Percentiles rank a stretch among this genome's conserved stretches.
phyloP scores from a whole-genome alignment of 116 monocot species.

The Cymodocea nodosa region DNA sequence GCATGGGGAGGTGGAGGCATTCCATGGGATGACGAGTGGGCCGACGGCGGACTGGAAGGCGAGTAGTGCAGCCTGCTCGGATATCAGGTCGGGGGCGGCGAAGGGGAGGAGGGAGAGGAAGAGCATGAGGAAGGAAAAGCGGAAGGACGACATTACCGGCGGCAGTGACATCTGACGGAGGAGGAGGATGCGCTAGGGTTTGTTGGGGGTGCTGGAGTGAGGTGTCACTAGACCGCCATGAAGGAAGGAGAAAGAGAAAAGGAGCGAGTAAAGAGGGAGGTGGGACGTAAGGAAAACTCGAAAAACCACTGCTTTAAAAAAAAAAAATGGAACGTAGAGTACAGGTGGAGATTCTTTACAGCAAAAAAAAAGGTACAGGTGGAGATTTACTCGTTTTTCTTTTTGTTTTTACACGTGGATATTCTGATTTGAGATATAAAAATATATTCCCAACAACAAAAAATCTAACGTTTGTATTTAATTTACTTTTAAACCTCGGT shows the following conservation, averaged over 20 bases:
- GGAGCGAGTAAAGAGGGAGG: not conserved
- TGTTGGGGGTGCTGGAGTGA: not conserved
- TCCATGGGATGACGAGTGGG: constrained; percentile 20
- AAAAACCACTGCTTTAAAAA: too few species aligned
- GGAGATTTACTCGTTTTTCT: too few species aligned
- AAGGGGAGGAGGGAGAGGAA: constrained; percentile 4
- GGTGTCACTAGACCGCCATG: not conserved
- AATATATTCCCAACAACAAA: too few species aligned
- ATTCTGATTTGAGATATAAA: too few species aligned
- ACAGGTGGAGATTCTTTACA: too few species aligned
- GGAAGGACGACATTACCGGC: not conserved
- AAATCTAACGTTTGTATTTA: too few species aligned
- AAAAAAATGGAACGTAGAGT: too few species aligned
- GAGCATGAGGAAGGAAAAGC: not conserved
- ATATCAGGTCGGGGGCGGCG: constrained; percentile 14
- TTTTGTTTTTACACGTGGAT: too few species aligned
- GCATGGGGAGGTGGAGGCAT: constrained; percentile 19
- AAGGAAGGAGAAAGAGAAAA: not conserved
- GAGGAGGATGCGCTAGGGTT: not conserved
- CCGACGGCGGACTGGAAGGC: constrained; percentile 30
- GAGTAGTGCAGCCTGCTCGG: constrained; percentile 27
- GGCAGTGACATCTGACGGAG: too few species aligned
- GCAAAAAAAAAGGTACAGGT: too few species aligned
- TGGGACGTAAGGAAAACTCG: too few species aligned
- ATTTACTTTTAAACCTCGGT: too few species aligned